Conservation (phyloP, 257 asterid genomes). For the Craterostigma plantagineum region DNA sequence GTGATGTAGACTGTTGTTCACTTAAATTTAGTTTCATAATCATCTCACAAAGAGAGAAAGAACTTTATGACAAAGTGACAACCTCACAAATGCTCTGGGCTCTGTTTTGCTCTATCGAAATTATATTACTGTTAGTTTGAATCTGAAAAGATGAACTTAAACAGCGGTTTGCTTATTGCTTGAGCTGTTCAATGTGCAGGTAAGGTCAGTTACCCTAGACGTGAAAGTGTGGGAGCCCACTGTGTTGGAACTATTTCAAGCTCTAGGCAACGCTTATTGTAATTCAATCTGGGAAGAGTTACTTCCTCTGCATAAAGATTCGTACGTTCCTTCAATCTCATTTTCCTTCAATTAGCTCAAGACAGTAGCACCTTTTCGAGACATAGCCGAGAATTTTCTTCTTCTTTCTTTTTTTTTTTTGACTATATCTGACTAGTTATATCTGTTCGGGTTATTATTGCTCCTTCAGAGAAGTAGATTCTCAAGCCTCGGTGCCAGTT, state of each 20-base stretch:
- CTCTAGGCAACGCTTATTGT: conserved; percentile 70
- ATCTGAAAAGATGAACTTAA: too few relatives aligned
- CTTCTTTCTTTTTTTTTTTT: too few relatives aligned
- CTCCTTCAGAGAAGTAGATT: conserved; percentile 20
- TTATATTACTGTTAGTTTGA: too few relatives aligned
- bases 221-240: conserved; percentile 95
- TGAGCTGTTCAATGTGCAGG: conserved; percentile 26
- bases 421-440: conserved; percentile 7
- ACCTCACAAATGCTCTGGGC: too few relatives aligned
- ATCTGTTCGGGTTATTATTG: conserved; percentile 5
- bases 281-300: conserved; percentile 91
- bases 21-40: conserved; percentile 1
- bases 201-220: conserved; percentile 80
- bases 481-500: conserved; percentile 22
- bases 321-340: conserved; percentile 36
- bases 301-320: conserved; percentile 35
- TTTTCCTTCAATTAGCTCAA: not conserved
- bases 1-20: conserved; percentile 20
- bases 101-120: too few relatives aligned
- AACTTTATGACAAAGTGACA: too few relatives aligned
- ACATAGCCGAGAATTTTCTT: not conserved
- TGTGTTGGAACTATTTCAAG: conserved; percentile 58
- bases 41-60: too few relatives aligned
- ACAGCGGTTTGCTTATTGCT: too few relatives aligned
- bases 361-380: too few relatives aligned